phyloP scores from a whole-genome alignment of 2,329 filamentous ascomycete genomes.

The Hypoxylon sp. region DNA sequence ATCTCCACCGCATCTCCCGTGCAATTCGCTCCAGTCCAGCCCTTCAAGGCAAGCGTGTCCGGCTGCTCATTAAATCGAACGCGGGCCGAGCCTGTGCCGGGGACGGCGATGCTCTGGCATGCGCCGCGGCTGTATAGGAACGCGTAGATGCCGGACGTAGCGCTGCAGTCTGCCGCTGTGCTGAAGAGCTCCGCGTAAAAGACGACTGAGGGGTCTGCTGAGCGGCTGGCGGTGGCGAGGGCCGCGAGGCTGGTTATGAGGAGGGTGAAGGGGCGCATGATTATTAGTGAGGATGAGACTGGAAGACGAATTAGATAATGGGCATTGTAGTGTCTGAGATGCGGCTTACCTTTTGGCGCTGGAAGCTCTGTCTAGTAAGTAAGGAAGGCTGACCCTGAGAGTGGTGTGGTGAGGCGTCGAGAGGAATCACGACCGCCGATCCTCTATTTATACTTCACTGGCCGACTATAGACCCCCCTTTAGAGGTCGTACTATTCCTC shows the following conservation, averaged over 20 bases:
- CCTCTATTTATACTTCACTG: background rate
- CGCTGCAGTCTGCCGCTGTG: slow-evolving; percentile 18
- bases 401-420: background rate
- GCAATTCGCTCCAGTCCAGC: slow-evolving; percentile 27
- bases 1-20: slow-evolving; percentile 21
- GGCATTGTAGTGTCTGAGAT: background rate
- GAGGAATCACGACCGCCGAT: background rate
- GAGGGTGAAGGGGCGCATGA: slow-evolving; percentile 3
- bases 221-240: background rate
- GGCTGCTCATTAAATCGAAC: slow-evolving; percentile 28
- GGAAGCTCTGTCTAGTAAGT: background rate
- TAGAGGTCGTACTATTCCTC: background rate
- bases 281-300: background rate
- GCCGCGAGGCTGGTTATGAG: slow-evolving; percentile 3
- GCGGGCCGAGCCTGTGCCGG: slow-evolving; percentile 29
- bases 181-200: slow-evolving; percentile 29
- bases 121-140: slow-evolving; percentile 32
- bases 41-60: slow-evolving; percentile 20
- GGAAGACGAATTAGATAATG: background rate
- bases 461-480: background rate
- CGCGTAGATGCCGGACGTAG: slow-evolving; percentile 8
- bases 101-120: slow-evolving; percentile 26
- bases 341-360: background rate
- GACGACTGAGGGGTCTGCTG: slow-evolving; percentile 4
- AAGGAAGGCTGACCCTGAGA: background rate